These are phyloP conservation scores for Leccinum longicurvipes DNA, from an alignment of 768 basidiomycete species.

Conservation along the genomic window DNA sequence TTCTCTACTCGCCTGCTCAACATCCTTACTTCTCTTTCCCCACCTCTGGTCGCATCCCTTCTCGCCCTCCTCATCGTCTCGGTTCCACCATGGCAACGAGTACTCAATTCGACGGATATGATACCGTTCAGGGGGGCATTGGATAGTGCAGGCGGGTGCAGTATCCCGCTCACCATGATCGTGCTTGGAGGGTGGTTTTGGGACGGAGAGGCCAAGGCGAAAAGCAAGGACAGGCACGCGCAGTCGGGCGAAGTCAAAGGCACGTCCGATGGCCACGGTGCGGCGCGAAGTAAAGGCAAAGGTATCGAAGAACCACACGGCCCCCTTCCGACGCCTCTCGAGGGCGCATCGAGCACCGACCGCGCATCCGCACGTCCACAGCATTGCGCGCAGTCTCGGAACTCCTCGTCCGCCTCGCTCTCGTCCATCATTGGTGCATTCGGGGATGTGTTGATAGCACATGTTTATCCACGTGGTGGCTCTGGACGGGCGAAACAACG, in stretches of 20 bases:
- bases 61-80: constrained; percentile 75
- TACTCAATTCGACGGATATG: constrained; percentile 56
- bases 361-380: neutral
- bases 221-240: neutral
- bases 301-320: neutral
- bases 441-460: constrained; percentile 14
- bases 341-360: neutral
- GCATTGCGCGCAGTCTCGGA: neutral
- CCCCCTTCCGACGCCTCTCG: too few relatives aligned
- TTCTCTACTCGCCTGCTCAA: neutral
- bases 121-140: constrained; percentile 68
- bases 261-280: neutral
- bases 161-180: constrained; percentile 85
- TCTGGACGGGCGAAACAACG: neutral
- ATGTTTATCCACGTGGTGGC: constrained; percentile 2
- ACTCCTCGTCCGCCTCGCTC: constrained; percentile 16
- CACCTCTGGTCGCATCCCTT: constrained; percentile 79
- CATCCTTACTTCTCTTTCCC: constrained; percentile 69
- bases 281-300: constrained; percentile 8
- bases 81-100: constrained; percentile 68
- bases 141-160: constrained; percentile 65
- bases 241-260: neutral
- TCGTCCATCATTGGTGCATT: constrained; percentile 20
- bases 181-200: constrained; percentile 94
- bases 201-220: constrained; percentile 26